A percentile compares a stretch with the other conserved stretches of the same genome.
These are phyloP conservation scores for Peziza echinospora DNA, from an alignment of 495 filamentous ascomycete species.

Conservation along the genomic window DNA sequence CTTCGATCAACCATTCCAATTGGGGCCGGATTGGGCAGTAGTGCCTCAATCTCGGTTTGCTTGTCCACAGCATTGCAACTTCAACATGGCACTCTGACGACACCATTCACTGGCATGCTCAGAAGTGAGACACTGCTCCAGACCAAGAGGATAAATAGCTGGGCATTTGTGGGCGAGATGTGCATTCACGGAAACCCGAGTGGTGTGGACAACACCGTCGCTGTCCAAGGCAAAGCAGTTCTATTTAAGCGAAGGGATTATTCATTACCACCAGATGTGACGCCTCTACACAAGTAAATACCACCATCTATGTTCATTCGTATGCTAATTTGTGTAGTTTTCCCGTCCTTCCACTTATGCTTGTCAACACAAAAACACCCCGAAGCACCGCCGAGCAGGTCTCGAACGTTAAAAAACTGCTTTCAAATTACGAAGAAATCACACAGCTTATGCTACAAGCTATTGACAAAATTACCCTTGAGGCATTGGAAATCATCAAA, in stretches of 20 bases:
- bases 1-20: constrained; percentile 87
- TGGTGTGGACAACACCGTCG: constrained; percentile 93
- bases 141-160: constrained; percentile 83
- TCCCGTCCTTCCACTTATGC: constrained; percentile 68
- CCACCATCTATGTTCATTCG: neutral
- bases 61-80: constrained; percentile 66
- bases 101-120: constrained; percentile 76
- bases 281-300: constrained; percentile 37
- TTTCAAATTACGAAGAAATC: constrained; percentile 43
- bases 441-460: constrained; percentile 58
- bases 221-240: constrained; percentile 78
- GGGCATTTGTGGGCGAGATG: constrained; percentile 93
- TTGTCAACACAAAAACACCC: constrained; percentile 67
- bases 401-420: constrained; percentile 58
- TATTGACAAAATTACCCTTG: constrained; percentile 59
- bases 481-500: constrained; percentile 48
- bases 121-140: constrained; percentile 58
- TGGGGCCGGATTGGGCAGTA: constrained; percentile 76
- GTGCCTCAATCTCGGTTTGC: constrained; percentile 80
- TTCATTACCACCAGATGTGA: constrained; percentile 50
- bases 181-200: constrained; percentile 93
- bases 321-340: constrained; percentile 27
- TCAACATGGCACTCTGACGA: constrained; percentile 67
- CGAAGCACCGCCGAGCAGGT: constrained; percentile 71
- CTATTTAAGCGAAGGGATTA: constrained; percentile 69